Base-by-base conservation (phyloP, 805 yeast genomes). In the Ogataea saltuana region DNA sequence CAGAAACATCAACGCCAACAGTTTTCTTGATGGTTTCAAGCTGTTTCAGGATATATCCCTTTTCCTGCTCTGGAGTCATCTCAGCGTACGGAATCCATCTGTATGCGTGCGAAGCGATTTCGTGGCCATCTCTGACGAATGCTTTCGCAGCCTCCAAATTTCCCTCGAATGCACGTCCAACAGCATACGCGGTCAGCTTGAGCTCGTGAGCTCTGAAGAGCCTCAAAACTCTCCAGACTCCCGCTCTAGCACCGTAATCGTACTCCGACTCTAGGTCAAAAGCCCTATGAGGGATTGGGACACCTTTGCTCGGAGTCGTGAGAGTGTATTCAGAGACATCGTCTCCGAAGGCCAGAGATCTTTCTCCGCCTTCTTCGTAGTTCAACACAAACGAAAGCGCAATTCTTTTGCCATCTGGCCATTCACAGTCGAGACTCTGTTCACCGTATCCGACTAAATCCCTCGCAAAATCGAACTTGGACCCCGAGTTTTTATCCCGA, bases 81-180 rank as follows among this genome's bases (percentile, higher is more conserved):
- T 55, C 54, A 30, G 59, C 59, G 50, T 61, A 67, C 41, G 63
- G 64, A 43, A 63, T 56, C 72, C 71, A 68, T 43, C 72, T 55
- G 43, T 60, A 58, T 11, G 67, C 68, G 42, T 68, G 72, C 16
- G 67, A 63, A 12, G 68, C 70, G 32, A 68, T 64, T 45, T 68
- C 71, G 49, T 64, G 69, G 11, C 71, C 72, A 23, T 58, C 69
- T 34, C 65, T 59, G 23, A 59, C 62, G 41, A 65, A 57, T 1
- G 69, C 71, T 26, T 58, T 56, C 16, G 62, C 69, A 8, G 64
- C 65, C 12, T 52, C 63, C 6, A 62, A 63, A 34, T 64, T 58
- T 40, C 54, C 52, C 38, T 59, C 64, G 22, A 68, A 56, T n/a
- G 72, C 72, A 37, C 65, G 66, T 9, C 69, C 72, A 40, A 68